Conservation (phyloP, 1,284 basidiomycete species). For the Boletus mariae region DNA sequence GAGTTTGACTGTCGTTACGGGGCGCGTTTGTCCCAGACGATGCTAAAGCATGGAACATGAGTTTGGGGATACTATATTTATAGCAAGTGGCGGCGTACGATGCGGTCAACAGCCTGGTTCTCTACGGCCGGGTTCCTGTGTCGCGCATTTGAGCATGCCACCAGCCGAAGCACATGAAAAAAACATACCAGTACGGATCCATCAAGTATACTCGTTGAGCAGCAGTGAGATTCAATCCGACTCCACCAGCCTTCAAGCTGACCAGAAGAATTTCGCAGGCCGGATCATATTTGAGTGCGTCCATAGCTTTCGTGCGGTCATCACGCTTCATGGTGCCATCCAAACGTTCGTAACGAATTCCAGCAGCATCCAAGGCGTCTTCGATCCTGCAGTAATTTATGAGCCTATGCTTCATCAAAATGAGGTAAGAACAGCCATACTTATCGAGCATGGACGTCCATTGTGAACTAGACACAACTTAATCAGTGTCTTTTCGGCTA, state of each 20-base stretch:
- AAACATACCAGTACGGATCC: conserved; percentile 87
- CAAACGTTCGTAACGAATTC: conserved; percentile 84
- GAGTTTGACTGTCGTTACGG: conserved; percentile 88
- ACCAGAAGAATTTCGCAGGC: conserved; percentile 90
- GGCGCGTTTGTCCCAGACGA: conserved; percentile 88
- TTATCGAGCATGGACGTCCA: conserved; percentile 97
- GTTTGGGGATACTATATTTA: conserved; percentile 1
- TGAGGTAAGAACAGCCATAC: conserved; percentile 38
- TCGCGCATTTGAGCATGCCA: conserved; percentile 8
- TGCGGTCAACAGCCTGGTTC: conserved; percentile 93
- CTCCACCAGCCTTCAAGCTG: conserved; percentile 94
- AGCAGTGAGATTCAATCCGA: conserved; percentile 92
- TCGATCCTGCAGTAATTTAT: conserved; percentile 57
- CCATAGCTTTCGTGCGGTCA: conserved; percentile 86
- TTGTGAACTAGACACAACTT: conserved; percentile 62
- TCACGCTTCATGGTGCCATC: conserved; percentile 98
- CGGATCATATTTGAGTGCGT: conserved; percentile 81
- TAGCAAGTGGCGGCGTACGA: conserved; percentile 41
- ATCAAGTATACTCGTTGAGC: conserved; percentile 90
- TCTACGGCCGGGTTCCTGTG: conserved; percentile 93
- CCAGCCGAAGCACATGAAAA: neutral
- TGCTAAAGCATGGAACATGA: conserved; percentile 49
- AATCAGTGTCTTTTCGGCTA: conserved; percentile 18
- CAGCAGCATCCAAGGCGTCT: conserved; percentile 78
- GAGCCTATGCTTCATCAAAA: conserved; percentile 9